Conservation (phyloP, 192 early-diverging fungal species). For the Entomortierella beljakovae region DNA sequence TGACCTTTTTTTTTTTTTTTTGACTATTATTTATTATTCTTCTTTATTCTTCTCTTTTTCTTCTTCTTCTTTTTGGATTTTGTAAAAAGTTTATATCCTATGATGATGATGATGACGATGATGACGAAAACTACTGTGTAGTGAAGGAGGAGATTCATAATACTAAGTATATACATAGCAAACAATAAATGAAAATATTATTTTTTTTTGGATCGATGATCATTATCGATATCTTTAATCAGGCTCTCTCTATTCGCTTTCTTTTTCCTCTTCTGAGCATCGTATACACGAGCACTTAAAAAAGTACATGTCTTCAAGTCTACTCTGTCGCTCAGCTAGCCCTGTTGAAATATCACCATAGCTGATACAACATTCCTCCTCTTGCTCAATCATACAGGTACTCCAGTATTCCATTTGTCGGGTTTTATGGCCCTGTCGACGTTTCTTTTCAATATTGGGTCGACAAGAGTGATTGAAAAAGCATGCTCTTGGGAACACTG, state of each 20-base stretch:
- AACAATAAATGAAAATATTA: too few species aligned
- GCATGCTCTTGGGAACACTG: constrained; percentile 70
- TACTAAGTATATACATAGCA: too few species aligned
- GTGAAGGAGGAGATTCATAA: too few species aligned
- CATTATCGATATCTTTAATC: too few species aligned
- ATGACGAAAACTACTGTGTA: too few species aligned
- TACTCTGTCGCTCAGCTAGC: constrained; percentile 48
- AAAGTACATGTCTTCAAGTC: constrained; percentile 69
- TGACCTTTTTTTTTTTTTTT: background rate
- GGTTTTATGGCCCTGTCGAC: constrained; percentile 22
- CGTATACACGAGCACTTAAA: constrained; percentile 68
- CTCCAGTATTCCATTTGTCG: constrained; percentile 63
- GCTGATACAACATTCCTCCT: constrained; percentile 72
- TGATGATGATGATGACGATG: too few species aligned
- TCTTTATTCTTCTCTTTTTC: background rate
- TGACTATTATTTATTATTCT: background rate
- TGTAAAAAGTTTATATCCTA: too few species aligned
- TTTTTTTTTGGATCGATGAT: too few species aligned
- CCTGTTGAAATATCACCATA: constrained; percentile 67
- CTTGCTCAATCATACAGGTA: constrained; percentile 50
- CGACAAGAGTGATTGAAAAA: constrained; percentile 78
- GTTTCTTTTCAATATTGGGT: constrained; percentile 65
- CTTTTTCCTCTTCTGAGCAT: constrained; percentile 61
- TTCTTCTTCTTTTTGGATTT: too few species aligned
- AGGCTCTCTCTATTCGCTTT: constrained; percentile 7